Conservation (phyloP, 257 asterid genomes). For the Ballota nigra region DNA sequence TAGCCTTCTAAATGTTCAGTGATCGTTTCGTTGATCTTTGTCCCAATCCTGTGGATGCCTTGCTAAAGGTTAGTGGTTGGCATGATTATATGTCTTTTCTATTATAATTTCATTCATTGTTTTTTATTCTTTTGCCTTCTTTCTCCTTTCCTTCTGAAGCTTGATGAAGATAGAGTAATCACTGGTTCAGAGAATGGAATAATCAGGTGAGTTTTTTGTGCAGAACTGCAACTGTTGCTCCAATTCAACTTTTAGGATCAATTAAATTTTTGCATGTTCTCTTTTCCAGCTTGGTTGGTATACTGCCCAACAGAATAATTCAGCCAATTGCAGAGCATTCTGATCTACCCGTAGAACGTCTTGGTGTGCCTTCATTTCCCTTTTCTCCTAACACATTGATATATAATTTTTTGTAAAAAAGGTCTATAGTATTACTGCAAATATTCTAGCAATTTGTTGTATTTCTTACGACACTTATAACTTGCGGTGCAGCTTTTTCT, state of each 20-base stretch:
- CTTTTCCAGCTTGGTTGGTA: slow-evolving; percentile 71
- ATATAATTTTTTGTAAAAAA: background rate
- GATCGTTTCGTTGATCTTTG: slow-evolving; percentile 87
- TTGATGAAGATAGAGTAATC: slow-evolving; percentile 88
- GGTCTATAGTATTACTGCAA: background rate
- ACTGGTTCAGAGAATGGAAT: slow-evolving; percentile 87
- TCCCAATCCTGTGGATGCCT: slow-evolving; percentile 76
- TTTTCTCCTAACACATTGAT: slow-evolving; percentile 8
- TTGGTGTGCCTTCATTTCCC: slow-evolving; percentile 51
- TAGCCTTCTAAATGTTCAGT: slow-evolving; percentile 40
- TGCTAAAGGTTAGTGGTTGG: slow-evolving; percentile 65
- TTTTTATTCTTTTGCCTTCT: slow-evolving; percentile 3
- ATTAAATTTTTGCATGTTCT: slow-evolving; percentile 16
- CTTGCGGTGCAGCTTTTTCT: slow-evolving; percentile 66
- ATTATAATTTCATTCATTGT: background rate
- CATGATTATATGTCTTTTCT: background rate
- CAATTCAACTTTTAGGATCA: background rate
- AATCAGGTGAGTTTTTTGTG: slow-evolving; percentile 50
- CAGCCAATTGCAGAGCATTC: slow-evolving; percentile 97
- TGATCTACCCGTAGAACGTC: slow-evolving; percentile 80
- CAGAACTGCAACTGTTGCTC: background rate
- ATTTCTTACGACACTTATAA: slow-evolving; percentile 18
- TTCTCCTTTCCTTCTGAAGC: slow-evolving; percentile 40
- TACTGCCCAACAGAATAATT: slow-evolving; percentile 84
- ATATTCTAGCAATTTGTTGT: background rate